Evolutionary conservation across 1,139 yeast genomes (phyloP).

Genomic region (Spathaspora sp.): DNA sequence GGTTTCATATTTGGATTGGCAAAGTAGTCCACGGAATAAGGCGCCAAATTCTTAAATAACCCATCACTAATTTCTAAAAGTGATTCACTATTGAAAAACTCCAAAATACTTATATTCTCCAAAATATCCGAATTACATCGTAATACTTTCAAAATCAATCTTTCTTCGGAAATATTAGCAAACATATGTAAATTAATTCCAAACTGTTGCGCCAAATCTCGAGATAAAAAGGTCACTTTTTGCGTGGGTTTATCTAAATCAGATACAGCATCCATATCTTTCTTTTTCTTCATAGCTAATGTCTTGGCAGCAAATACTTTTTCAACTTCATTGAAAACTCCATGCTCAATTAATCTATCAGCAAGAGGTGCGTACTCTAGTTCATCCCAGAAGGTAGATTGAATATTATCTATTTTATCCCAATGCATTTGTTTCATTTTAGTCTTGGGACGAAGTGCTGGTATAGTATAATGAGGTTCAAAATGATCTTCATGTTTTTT

Average conservation of each 20-base stretch:
- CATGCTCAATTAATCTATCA: slow-evolving; percentile 60
- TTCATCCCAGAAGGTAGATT: slow-evolving; percentile 81
- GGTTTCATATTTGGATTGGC: slow-evolving; percentile 38
- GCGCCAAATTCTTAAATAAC: slow-evolving; percentile 63
- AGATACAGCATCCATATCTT: slow-evolving; percentile 15
- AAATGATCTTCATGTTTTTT: slow-evolving; percentile 1
- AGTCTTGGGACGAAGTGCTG: slow-evolving; percentile 50
- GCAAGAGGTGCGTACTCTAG: slow-evolving; percentile 48
- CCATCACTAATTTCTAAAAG: slow-evolving; percentile 71
- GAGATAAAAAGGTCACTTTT: slow-evolving; percentile 63
- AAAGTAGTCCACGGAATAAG: slow-evolving; percentile 62
- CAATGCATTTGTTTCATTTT: slow-evolving; percentile 92
- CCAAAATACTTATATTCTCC: slow-evolving; percentile 69
- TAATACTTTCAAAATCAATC: slow-evolving; percentile 63
- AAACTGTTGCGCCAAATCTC: slow-evolving; percentile 82
- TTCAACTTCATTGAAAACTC: slow-evolving; percentile 79
- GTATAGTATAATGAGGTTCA: slow-evolving; percentile 3
- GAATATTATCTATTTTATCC: slow-evolving; percentile 75
- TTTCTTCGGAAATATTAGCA: slow-evolving; percentile 59
- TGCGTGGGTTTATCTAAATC: slow-evolving; percentile 25
- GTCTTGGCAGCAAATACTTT: slow-evolving; percentile 69
- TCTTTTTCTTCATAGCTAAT: slow-evolving; percentile 40
- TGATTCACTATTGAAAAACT: slow-evolving; percentile 75
- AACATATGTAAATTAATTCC: slow-evolving; percentile 90
- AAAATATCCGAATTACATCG: slow-evolving; percentile 71